A percentile compares a stretch with the other conserved stretches of the same genome.
phyloP scores from a whole-genome alignment of 192 early-diverging fungal genomes.

The Coemansia sp. region DNA sequence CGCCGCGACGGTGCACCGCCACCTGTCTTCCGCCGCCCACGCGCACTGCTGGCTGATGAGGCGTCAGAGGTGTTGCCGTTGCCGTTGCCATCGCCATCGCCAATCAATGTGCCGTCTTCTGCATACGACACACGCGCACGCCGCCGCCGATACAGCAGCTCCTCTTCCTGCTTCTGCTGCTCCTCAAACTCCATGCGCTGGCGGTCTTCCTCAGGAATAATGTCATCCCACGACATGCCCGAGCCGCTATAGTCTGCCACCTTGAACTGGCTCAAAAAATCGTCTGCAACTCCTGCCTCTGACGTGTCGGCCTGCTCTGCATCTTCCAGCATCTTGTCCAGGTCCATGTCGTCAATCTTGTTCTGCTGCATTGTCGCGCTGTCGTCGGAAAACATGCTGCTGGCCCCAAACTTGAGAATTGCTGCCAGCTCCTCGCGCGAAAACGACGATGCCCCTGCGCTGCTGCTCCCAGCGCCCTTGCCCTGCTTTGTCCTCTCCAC shows the following conservation, averaged over 20 bases:
- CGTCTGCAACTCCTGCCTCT: slow-evolving; percentile 70
- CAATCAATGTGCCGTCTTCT: slow-evolving; percentile 55
- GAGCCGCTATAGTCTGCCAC: slow-evolving; percentile 81
- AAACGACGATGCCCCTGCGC: slow-evolving; percentile 57
- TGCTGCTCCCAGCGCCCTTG: slow-evolving; percentile 26
- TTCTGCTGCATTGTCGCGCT: slow-evolving; percentile 59
- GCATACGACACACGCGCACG: slow-evolving; percentile 65
- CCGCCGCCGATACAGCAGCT: slow-evolving; percentile 58
- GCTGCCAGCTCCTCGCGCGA: slow-evolving; percentile 87
- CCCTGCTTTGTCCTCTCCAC: slow-evolving; percentile 53
- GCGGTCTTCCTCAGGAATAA: slow-evolving; percentile 88
- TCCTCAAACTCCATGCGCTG: slow-evolving; percentile 67
- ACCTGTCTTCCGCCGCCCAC: slow-evolving; percentile 22
- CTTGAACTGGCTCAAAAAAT: slow-evolving; percentile 94
- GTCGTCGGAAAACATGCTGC: slow-evolving; percentile 90
- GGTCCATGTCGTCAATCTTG: slow-evolving; percentile 88
- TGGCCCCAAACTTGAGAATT: slow-evolving; percentile 97
- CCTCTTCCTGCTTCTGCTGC: slow-evolving; percentile 61
- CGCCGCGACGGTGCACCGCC: slow-evolving; percentile 27
- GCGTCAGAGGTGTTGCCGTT: slow-evolving; percentile 34
- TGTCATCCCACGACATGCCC: slow-evolving; percentile 87
- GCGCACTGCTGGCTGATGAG: slow-evolving; percentile 34
- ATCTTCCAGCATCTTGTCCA: slow-evolving; percentile 95
- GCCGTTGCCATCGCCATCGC: slow-evolving; percentile 24
- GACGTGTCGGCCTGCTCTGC: slow-evolving; percentile 89